Evolutionary conservation across 192 early-diverging fungal genomes (phyloP), one percentile per base, ranked within the genome.

Genomic region (Coemansia sp.): DNA sequence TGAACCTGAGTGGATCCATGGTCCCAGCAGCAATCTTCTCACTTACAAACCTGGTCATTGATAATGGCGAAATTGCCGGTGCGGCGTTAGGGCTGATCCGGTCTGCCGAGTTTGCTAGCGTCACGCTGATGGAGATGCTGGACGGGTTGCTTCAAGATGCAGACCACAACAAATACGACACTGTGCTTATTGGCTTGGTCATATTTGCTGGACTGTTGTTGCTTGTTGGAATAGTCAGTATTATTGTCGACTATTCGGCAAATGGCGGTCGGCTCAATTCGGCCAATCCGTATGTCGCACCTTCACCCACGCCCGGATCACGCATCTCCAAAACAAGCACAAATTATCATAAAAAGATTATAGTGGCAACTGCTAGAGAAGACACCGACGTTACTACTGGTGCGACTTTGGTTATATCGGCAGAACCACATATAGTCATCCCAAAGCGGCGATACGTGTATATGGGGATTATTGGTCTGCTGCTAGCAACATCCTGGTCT

Each of bases 91-190:
- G 81, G 2, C 65, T 83, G 35, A 83, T 83, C 50, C 69, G 76
- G 24, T 83, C 76, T 0, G 81, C 72, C 12, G 76, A 79, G 63
- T 79, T 79, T 56, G 76, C 76, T 56, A 78, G 81, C 48, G 73
- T 78, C 22, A 79, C 76, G 8, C 52, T 83, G 19, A 78, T 83
- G 76, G 81, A 83, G 25, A 78, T 83, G 81, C 73, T 83, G 9
- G 73, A 79, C 45, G 81, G 81, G 2, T 53, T 78, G 56, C 72
- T 83, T 21, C 81, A 83, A 25, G 81, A 83, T 48, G 63, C 69
- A 1, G 76, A 78, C 58, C 69, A 83, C 63, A 78, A 83, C 55
- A 58, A 59, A 24, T 83, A 83, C 58, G 81, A 83, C 62, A 74
- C 63, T 0, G 81, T 78, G 27, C 69, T 83, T 1, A 66, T 83